Evolutionary conservation across 192 early-diverging fungal species (phyloP).

Genomic region (Entomortierella lignicola): DNA sequence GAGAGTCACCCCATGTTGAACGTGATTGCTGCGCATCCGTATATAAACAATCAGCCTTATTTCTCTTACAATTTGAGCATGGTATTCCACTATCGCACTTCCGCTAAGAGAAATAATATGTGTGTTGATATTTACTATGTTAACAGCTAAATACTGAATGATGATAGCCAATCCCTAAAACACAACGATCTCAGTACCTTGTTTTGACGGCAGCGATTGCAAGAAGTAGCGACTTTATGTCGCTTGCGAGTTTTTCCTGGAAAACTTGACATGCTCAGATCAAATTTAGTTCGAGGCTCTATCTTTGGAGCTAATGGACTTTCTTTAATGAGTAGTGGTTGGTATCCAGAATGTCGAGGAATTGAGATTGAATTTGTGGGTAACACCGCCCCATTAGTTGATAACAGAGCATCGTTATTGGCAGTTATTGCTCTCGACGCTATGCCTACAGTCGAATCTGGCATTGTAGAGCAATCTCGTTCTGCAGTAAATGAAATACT

Average conservation of each 20-base stretch:
- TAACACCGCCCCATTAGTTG: background rate
- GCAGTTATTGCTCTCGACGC: background rate
- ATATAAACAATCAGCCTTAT: slow-evolving; percentile 47
- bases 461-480: slow-evolving; percentile 5
- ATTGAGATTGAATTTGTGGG: background rate
- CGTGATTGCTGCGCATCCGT: slow-evolving; percentile 53
- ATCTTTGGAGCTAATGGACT: slow-evolving; percentile 13
- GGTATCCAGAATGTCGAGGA: slow-evolving; percentile 9
- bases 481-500: background rate
- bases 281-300: slow-evolving; percentile 15
- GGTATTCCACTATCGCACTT: slow-evolving; percentile 52
- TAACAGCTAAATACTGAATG: background rate
- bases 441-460: background rate
- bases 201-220: slow-evolving; percentile 52
- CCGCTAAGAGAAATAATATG: slow-evolving; percentile 12
- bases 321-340: slow-evolving; percentile 27
- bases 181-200: slow-evolving; percentile 22
- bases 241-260: slow-evolving; percentile 46
- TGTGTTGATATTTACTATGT: background rate
- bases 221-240: slow-evolving; percentile 51
- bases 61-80: slow-evolving; percentile 51
- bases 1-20: slow-evolving; percentile 48
- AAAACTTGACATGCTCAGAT: slow-evolving; percentile 14
- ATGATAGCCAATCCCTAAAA: background rate
- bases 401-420: background rate